Evolutionary conservation across 257 asterid genomes (phyloP).

Genomic region (Plantago major): DNA sequence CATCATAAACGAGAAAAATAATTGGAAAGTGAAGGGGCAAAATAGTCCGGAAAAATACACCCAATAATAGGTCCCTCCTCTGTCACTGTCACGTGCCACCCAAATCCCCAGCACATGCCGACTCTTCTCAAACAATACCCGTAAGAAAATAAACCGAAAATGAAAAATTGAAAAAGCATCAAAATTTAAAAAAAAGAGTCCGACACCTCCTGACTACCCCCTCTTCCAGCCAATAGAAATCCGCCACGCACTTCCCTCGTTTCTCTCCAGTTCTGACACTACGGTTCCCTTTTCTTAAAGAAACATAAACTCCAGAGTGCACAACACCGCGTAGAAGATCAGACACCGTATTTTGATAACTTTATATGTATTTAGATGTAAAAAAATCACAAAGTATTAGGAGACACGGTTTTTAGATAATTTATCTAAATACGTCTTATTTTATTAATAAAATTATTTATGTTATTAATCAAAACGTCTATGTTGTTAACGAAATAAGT

Average conservation of each 20-base stretch:
- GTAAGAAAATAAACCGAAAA: not conserved
- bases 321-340: no score
- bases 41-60: not conserved
- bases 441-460: no score
- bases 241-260: slow-evolving; percentile 1
- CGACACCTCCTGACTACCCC: slow-evolving; percentile 6
- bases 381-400: no score
- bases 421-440: no score
- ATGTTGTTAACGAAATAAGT: no score
- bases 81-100: slow-evolving; percentile 23
- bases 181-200: slow-evolving; percentile 4
- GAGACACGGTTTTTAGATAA: no score
- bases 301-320: not conserved
- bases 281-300: slow-evolving; percentile 7
- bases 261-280: slow-evolving; percentile 10
- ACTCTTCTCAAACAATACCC: not conserved
- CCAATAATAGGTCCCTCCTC: not conserved
- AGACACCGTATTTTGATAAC: no score
- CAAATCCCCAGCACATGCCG: slow-evolving; percentile 18
- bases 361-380: no score
- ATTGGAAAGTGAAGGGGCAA: slow-evolving; percentile 5
- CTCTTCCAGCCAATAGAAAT: not conserved
- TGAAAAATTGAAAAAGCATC: not conserved
- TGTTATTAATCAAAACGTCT: no score
- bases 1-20: no score